Base-by-base conservation (phyloP, 768 basidiomycete genomes). In the Mycena rebaudengoi region DNA sequence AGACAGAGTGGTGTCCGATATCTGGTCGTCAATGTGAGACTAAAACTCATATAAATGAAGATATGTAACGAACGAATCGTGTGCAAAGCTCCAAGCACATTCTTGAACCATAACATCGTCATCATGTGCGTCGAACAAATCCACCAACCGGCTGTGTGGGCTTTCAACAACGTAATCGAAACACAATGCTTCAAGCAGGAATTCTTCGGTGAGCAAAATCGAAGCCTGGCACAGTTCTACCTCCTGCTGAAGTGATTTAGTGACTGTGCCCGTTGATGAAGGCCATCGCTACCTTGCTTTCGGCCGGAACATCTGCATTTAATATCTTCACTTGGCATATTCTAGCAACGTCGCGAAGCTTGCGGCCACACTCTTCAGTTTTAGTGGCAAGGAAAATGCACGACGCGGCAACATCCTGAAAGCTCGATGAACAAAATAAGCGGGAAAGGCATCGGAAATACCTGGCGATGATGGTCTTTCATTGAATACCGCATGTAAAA, bases 341-440 rank as follows among this genome's bases (percentile, higher is more conserved):
- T 66, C 85, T 84, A 10, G 94, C 91, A 25, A 95, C 91, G 70
- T 95, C 94, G n/a, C 90, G 83, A 14, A 95, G 83, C 72, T 95
- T 95, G 52, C 94, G 82, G 32, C 91, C 91, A 68, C 91, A 94
- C 76, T 95, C 94, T 74, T 95, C 94, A 1, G 92, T 95, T 75
- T 95, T 95, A n/a, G 94, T 94, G 0, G 94, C 91, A 60, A 95
- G 84, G 71, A 95, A 95, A 63, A 95, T 87, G 74, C 92, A 95
- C 5, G 94, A 84, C 13, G 91, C 93, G 28, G 94, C 93, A 40
- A 94, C 89, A 67, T 93, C 89, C 94, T 95, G 65, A 65, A 57
- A 49, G 62, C 35, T 28, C 52, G 48, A 64, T 57, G 28, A 65
- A 33, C 61, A 55, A 54, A 51, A 48, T 50, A 35, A 65, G 60